Evolutionary conservation across 169 alveolate species (phyloP), one percentile per base, ranked within the genome.

Genomic region (Toxoplasma gondii): DNA sequence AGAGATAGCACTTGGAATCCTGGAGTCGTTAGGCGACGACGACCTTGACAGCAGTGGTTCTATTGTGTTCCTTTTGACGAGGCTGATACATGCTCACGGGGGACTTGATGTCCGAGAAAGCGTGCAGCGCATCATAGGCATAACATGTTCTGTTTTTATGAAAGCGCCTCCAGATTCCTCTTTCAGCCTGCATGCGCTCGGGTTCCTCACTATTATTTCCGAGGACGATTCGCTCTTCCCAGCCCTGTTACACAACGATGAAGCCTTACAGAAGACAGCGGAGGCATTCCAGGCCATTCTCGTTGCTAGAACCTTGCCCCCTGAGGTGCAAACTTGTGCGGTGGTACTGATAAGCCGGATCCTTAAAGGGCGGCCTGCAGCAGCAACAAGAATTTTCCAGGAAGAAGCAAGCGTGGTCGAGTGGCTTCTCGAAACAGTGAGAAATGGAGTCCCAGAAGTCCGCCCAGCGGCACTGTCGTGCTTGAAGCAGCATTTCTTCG

Each of bases 371-470:
- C 74, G 53, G 9, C 69, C 96, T 19, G 78, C 70, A 0, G 22
- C 38, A 0, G 81, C 69, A 29, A 91, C n/a, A 22, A 41, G 12
- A n/a, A 24, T 82, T 0, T 94, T 94, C 41, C 84, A 82, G 54
- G 96, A 91, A 19, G 94, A 94, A 10, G 81, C 81, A 5, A 82
- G 95, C 80, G 88, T 94, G 16, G 93, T 94, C 45, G 96, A 94
- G 31, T 94, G 96, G 96, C 93, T 94, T 27, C 86, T 94, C 54
- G 96, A 94, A 36, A 39, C 94, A 27, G 93, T 91, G n/a, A 36
- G 94, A 41, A 90, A 88, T 38, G 82, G 83, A 0, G 90, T 12
- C 19, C 93, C 80, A 22, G 39, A 43, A 4, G 83, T 86, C 45
- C 83, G 81, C 9, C 53, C 38, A 5, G 38, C 38, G 7, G 94